Base-by-base conservation (phyloP, 208 protist genomes). In the Leishmania aethiopica region DNA sequence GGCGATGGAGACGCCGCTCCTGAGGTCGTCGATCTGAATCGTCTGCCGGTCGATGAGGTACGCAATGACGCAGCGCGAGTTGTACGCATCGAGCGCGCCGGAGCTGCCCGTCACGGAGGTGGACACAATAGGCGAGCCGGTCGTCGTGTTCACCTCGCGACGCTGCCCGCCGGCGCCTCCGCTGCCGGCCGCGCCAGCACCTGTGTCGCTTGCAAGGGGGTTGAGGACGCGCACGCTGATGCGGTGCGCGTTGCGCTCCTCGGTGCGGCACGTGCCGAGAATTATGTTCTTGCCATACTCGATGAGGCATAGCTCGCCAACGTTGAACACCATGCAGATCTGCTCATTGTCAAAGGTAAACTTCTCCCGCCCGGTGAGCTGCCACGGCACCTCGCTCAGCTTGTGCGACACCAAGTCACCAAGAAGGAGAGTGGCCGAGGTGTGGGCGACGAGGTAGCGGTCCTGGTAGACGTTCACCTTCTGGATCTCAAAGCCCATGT, bases 401-500 rank as follows among this genome's bases (percentile, higher is more conserved):
- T 98, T 97, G 89, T 97, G 98, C 37, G 96, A 98, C 49, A 95
- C 91, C 22, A 99, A 80, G 83, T 99, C 99, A 77, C 97, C 98
- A 37, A 99, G 90, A n/a, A 99, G 91, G 75, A 99, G 92, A 40
- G 99, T 99, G 28, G 96, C 93, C 3, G 92, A 91, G 47, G 99
- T 99, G 88, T 99, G 89, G 13, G 96, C 98, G 49, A 99, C 95
- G 47, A 99, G 88, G 89, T 98, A 99, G 70, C 96, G 95, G 82
- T 99, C 98, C 81, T 98, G 91, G 82, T 99, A 94, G 40, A 99
- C 98, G 86, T 99, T 99, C 40, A 99, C 97, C 78, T 99, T 98
- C 81, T 94, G 89, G 53, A 99, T 97, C 88, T 99, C 98, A 78
- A 99, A 96, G 40, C 95, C 95, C 88, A 97, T 94, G 78, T 98